phyloP scores from a whole-genome alignment of 441 rosid species.

The Mallotus japonicus region DNA sequence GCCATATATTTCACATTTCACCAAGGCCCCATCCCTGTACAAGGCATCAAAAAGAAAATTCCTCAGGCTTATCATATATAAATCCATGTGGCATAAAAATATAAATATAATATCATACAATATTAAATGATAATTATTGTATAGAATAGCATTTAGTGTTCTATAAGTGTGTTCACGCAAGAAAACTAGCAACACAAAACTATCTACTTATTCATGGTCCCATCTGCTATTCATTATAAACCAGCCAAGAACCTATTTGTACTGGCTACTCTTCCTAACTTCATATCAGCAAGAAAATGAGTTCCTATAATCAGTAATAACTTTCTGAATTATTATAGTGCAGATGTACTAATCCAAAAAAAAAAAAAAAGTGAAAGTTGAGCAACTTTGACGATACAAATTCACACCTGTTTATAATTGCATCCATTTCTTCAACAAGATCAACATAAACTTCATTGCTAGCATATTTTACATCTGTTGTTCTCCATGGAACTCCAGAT shows the following conservation, averaged over 20 bases:
- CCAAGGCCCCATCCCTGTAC: constrained; percentile 75
- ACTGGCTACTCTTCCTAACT: background rate
- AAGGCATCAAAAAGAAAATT: constrained; percentile 24
- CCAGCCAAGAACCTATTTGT: background rate
- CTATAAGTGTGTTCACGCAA: background rate
- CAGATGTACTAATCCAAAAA: background rate
- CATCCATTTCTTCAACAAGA: constrained; percentile 95
- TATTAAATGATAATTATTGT: background rate
- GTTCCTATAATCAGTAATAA: background rate
- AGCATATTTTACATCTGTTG: constrained; percentile 77
- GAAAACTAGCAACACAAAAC: background rate
- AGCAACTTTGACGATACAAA: constrained; percentile 6
- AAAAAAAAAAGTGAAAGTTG: constrained; percentile 3
- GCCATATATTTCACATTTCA: constrained; percentile 86
- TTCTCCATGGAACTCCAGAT: constrained; percentile 94
- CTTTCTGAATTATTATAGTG: constrained; percentile 1
- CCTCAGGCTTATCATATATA: constrained; percentile 6
- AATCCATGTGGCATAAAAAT: constrained; percentile 11
- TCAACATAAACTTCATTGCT: constrained; percentile 89
- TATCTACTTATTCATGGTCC: background rate
- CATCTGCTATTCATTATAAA: background rate
- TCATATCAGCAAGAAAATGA: background rate
- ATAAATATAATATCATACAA: background rate
- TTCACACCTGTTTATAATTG: constrained; percentile 66
- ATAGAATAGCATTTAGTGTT: background rate